These are phyloP conservation scores for Rhodotorula babjevae DNA, from an alignment of 768 basidiomycete genomes.

Conservation along the genomic window DNA sequence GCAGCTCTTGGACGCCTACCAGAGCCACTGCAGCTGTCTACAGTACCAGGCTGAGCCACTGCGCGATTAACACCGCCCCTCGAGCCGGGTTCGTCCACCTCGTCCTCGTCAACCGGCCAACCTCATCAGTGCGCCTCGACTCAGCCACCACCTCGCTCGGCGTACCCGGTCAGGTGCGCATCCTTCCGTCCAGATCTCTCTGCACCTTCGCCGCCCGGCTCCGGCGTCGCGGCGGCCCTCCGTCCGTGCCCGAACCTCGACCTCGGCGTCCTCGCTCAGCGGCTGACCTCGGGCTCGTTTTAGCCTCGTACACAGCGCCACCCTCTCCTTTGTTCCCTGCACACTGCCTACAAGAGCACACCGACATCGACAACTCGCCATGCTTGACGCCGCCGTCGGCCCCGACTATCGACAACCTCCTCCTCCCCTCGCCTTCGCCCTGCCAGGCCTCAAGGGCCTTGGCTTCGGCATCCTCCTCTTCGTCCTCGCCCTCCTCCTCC, in stretches of 20 bases:
- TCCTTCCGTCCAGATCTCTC: not conserved
- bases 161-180: not conserved
- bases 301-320: too few species aligned
- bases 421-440: not conserved
- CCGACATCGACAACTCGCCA: not conserved
- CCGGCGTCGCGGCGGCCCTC: too few species aligned
- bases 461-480: constrained; percentile 8
- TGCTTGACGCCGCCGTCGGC: not conserved
- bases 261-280: not conserved
- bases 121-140: too few species aligned
- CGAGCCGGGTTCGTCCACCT: too few species aligned
- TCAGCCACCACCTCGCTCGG: not conserved
- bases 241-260: too few species aligned
- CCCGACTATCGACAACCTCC: not conserved
- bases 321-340: too few species aligned
- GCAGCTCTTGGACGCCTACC: too few species aligned
- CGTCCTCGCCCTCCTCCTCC: constrained; percentile 26
- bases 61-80: too few species aligned
- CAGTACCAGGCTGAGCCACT: too few species aligned
- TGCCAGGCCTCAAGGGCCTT: constrained; percentile 4
- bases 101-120: too few species aligned
- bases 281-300: not conserved
- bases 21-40: too few species aligned
- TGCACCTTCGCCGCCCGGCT: not conserved
- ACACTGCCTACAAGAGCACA: too few species aligned